A percentile compares a stretch with the other conserved stretches of the same genome.
phyloP scores from a whole-genome alignment of 805 yeast genomes.

The Alloascoidea hylecoeti region DNA sequence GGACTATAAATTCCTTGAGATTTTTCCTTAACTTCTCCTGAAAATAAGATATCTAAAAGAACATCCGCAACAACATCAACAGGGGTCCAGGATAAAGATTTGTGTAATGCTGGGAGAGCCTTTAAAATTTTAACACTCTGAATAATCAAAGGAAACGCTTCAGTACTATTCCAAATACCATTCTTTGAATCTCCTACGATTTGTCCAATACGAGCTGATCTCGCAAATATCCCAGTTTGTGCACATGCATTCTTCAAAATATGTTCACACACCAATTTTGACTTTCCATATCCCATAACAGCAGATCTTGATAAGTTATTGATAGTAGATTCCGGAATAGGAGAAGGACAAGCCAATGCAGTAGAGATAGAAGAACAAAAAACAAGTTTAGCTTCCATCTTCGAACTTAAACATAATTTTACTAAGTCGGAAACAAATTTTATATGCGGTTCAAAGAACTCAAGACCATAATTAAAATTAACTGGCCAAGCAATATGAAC shows the following conservation, averaged over 20 bases:
- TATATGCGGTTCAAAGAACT: slow-evolving; percentile 7
- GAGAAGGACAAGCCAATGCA: slow-evolving; percentile 6
- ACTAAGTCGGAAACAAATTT: slow-evolving; percentile 6
- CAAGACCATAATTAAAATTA: slow-evolving; percentile 6
- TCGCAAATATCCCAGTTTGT: slow-evolving; percentile 3
- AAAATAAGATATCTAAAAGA: no score
- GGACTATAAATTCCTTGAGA: neutral
- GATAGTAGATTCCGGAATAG: slow-evolving; percentile 6
- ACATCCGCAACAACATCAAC: slow-evolving; percentile 7
- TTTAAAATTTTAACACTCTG: slow-evolving; percentile 5
- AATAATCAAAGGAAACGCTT: slow-evolving; percentile 8
- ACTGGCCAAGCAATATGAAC: slow-evolving; percentile 9
- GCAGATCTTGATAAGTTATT: slow-evolving; percentile 5
- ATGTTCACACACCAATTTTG: slow-evolving; percentile 7
- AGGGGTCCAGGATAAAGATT: slow-evolving; percentile 7
- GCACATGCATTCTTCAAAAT: slow-evolving; percentile 4
- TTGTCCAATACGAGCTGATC: slow-evolving; percentile 7
- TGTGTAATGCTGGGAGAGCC: slow-evolving; percentile 7
- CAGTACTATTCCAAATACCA: slow-evolving; percentile 8
- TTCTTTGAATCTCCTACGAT: slow-evolving; percentile 6
- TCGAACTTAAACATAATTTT: slow-evolving; percentile 5
- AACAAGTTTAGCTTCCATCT: slow-evolving; percentile 4
- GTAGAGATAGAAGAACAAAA: slow-evolving; percentile 8
- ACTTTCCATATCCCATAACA: slow-evolving; percentile 8
- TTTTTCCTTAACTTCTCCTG: no score